phyloP scores from a whole-genome alignment of 345 rosid species.

The Syzygium aqueum region DNA sequence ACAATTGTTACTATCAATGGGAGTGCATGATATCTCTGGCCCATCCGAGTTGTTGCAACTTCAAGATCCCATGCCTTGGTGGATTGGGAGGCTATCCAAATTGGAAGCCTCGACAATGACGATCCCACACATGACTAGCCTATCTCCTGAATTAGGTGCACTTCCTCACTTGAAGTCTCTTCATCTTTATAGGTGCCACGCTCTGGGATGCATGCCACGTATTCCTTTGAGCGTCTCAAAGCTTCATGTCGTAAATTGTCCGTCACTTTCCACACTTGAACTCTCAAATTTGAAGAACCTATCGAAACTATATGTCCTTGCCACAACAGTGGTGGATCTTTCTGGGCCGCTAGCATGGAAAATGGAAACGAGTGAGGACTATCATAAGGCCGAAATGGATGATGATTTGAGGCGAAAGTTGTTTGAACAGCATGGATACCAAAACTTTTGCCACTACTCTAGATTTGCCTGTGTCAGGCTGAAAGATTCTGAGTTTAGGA shows the following conservation, averaged over 20 bases:
- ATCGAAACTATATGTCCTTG: neutral
- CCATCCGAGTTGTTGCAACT: neutral
- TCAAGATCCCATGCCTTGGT: neutral
- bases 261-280: neutral
- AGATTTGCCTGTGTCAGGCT: neutral
- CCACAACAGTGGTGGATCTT: accelerated
- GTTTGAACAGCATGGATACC: neutral
- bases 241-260: neutral
- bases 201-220: neutral
- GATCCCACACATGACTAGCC: neutral
- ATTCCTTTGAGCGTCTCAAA: neutral
- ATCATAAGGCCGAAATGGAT: neutral
- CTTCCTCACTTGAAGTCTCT: neutral
- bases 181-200: neutral
- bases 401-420: too few species aligned
- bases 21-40: too few species aligned
- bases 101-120: neutral
- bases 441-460: neutral
- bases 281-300: neutral
- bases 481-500: neutral
- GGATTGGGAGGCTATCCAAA: neutral
- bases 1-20: too few species aligned
- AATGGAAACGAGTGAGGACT: neutral
- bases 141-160: neutral
- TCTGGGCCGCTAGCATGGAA: neutral